Percentiles rank a stretch among this genome's conserved stretches.
Conservation (phyloP, 371 early-diverging fungal species). For the Fennellomyces sp. region DNA sequence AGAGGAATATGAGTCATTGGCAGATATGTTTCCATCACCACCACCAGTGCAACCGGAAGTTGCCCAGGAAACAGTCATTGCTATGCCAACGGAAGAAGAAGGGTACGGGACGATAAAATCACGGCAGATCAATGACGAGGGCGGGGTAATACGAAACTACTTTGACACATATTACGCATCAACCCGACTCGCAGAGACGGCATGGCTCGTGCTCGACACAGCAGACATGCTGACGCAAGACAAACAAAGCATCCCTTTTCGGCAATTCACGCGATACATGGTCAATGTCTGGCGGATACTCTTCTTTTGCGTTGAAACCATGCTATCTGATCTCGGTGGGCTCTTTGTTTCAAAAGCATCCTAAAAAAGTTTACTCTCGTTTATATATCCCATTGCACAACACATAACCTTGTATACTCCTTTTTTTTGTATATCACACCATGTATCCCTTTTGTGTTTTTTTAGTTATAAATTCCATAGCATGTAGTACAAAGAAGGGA, state of each 20-base stretch:
- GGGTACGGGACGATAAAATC: background rate
- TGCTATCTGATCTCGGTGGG: constrained; percentile 22
- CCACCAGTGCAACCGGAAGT: background rate
- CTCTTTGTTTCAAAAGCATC: background rate
- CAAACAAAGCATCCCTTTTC: constrained; percentile 1
- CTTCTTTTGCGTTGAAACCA: constrained; percentile 36
- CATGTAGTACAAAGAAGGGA: no score
- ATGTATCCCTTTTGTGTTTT: no score
- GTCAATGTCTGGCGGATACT: constrained; percentile 36
- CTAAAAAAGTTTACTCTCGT: background rate
- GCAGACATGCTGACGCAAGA: background rate
- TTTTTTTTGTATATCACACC: no score
- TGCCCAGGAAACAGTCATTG: constrained; percentile 4
- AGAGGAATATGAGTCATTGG: constrained; percentile 35
- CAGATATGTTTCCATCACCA: constrained; percentile 30
- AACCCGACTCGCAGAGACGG: constrained; percentile 22
- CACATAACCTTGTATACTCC: no score
- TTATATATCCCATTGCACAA: no score
- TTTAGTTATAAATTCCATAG: no score
- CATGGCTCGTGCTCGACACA: constrained; percentile 18
- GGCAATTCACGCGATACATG: constrained; percentile 18
- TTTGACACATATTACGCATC: constrained; percentile 8
- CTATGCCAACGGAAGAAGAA: background rate
- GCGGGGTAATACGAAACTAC: constrained; percentile 2
- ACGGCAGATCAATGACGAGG: background rate